Percentiles rank a stretch among this genome's conserved stretches.
Conservation (phyloP, 371 early-diverging fungal genomes). For the Fennellomyces sp. region DNA sequence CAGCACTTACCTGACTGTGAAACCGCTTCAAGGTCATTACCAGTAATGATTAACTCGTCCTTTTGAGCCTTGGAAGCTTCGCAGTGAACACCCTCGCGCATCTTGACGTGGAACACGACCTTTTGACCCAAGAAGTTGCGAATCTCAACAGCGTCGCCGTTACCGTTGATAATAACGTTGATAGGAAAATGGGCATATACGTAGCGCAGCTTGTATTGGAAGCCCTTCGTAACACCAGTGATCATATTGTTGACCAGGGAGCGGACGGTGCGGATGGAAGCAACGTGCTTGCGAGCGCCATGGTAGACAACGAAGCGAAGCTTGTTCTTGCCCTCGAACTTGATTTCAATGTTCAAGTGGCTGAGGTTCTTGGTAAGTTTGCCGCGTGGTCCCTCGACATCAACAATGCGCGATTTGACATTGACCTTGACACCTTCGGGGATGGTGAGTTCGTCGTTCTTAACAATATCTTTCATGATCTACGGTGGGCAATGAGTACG, state of each 20-base stretch:
- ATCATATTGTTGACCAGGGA: conserved; percentile 98
- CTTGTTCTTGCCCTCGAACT: conserved; percentile 64
- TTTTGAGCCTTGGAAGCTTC: conserved; percentile 86
- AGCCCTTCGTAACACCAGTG: conserved; percentile 99
- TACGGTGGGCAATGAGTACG: not conserved
- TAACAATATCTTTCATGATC: conserved; percentile 71
- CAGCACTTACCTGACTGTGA: conserved; percentile 83
- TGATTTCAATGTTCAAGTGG: conserved; percentile 93
- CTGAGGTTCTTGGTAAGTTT: conserved; percentile 88
- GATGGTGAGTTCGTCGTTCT: conserved; percentile 78
- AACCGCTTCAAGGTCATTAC: conserved; percentile 96
- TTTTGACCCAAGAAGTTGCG: conserved; percentile 99
- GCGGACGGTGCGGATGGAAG: conserved; percentile 97
- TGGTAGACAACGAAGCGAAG: conserved; percentile 95
- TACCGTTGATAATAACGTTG: conserved; percentile 91
- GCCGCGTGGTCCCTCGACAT: conserved; percentile 89
- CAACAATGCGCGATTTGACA: conserved; percentile 78
- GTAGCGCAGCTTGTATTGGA: conserved; percentile 99
- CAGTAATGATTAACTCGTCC: conserved; percentile 96
- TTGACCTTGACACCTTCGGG: conserved; percentile 75
- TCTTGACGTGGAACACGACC: conserved; percentile 84
- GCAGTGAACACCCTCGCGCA: conserved; percentile 92
- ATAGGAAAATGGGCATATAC: conserved; percentile 99
- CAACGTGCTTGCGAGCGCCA: conserved; percentile 96
- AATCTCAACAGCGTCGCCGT: conserved; percentile 89